These are phyloP conservation scores for Podochytrium sp. DNA, from an alignment of 192 early-diverging fungal species.

Conservation along the genomic window DNA sequence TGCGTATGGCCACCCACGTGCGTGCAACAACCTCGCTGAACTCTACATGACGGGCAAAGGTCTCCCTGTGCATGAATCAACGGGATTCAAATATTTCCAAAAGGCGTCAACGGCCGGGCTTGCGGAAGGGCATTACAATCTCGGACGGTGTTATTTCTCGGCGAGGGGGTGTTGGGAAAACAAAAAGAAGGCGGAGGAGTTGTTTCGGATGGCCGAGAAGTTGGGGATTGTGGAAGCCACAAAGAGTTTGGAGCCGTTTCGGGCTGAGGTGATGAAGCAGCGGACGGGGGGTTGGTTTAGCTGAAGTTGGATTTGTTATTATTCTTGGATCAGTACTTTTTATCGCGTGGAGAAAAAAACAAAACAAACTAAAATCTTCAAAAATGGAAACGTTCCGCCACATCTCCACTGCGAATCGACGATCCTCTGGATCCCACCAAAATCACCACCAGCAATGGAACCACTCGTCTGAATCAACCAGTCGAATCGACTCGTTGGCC, in stretches of 20 bases:
- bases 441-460: neutral
- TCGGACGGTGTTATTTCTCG: constrained; percentile 18
- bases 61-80: neutral
- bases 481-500: neutral
- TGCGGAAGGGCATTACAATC: constrained; percentile 26
- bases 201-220: constrained; percentile 18
- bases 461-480: no score
- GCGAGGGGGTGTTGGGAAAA: constrained; percentile 28
- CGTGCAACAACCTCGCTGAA: constrained; percentile 31
- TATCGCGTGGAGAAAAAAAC: neutral
- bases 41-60: constrained; percentile 32
- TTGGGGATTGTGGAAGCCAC: constrained; percentile 25
- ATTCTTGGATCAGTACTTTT: neutral
- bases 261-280: constrained; percentile 22
- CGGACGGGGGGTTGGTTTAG: constrained; percentile 25
- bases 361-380: neutral
- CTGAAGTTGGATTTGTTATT: neutral
- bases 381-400: neutral
- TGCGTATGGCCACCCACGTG: constrained; percentile 7
- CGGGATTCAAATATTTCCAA: constrained; percentile 25
- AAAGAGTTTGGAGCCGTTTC: constrained; percentile 24
- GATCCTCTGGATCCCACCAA: neutral
- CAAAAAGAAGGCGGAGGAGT: constrained; percentile 22
- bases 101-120: constrained; percentile 24
- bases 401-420: neutral